phyloP scores from a whole-genome alignment of 495 filamentous ascomycete genomes.

The Penicillium macrosclerotiorum region DNA sequence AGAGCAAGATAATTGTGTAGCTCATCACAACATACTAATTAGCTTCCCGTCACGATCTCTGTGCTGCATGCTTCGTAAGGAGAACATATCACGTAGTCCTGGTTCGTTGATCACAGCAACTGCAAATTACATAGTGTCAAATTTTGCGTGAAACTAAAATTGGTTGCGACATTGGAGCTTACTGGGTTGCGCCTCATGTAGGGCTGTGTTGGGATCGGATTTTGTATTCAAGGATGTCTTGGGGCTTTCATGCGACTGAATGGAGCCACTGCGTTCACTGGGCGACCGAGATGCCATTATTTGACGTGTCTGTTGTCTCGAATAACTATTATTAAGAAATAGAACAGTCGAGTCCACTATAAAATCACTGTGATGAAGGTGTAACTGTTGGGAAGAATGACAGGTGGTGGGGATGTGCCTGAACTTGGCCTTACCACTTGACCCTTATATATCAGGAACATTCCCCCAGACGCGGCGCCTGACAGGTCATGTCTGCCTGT shows the following conservation, averaged over 20 bases:
- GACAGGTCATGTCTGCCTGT: no score
- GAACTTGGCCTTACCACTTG: neutral
- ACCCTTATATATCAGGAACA: neutral
- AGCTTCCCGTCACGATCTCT: slow-evolving; percentile 76
- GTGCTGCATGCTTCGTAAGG: slow-evolving; percentile 71
- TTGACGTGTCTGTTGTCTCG: neutral
- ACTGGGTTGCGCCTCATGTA: slow-evolving; percentile 85
- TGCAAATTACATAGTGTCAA: slow-evolving; percentile 6
- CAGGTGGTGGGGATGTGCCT: neutral
- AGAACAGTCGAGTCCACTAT: no score
- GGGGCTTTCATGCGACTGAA: slow-evolving; percentile 26
- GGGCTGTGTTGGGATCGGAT: slow-evolving; percentile 81
- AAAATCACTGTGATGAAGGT: no score
- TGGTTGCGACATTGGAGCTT: slow-evolving; percentile 30
- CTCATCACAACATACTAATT: slow-evolving; percentile 62
- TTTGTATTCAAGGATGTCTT: slow-evolving; percentile 70
- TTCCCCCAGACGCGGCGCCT: neutral
- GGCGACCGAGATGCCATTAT: slow-evolving; percentile 27
- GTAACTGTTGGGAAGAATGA: no score
- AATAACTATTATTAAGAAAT: no score
- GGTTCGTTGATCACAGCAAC: slow-evolving; percentile 18
- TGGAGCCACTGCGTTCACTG: slow-evolving; percentile 28
- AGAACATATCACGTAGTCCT: slow-evolving; percentile 41
- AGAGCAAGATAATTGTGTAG: slow-evolving; percentile 1
- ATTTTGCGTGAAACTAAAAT: slow-evolving; percentile 1